Evolutionary conservation across 1,284 basidiomycete genomes (phyloP).

Genomic region (Rhodotorula sp.): DNA sequence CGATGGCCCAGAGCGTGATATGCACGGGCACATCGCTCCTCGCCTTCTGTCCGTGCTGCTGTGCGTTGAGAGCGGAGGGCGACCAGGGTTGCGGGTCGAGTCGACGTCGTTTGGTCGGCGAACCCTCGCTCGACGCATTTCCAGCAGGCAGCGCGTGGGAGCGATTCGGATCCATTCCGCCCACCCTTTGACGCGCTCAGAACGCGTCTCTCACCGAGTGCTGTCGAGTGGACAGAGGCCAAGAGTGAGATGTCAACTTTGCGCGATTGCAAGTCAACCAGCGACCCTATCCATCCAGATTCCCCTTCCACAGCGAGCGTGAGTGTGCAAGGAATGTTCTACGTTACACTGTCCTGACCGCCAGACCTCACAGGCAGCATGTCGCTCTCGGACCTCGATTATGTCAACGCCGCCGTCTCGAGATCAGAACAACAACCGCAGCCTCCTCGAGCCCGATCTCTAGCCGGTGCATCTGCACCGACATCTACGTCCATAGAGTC

Average conservation of each 20-base stretch:
- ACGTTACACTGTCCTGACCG: no score
- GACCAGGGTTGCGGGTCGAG: neutral
- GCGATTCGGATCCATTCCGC: no score
- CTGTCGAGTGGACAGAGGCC: neutral
- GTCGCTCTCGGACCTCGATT: conserved; percentile 28
- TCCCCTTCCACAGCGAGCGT: no score
- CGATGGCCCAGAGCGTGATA: conserved; percentile 13
- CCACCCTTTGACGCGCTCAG: neutral
- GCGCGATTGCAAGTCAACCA: neutral
- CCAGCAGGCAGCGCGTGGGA: no score
- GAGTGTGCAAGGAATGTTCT: no score
- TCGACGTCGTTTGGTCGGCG: conserved; percentile 4
- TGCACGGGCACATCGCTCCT: conserved; percentile 1
- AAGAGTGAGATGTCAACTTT: conserved; percentile 1
- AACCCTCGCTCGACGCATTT: neutral
- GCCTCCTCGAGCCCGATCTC: neutral
- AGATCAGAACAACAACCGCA: neutral
- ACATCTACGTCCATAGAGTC: neutral
- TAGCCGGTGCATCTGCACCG: neutral
- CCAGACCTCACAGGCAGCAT: neutral
- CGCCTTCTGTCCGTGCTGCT: neutral
- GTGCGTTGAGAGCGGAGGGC: neutral
- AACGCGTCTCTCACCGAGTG: neutral
- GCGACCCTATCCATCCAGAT: neutral
- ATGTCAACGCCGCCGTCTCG: conserved; percentile 14